Base-by-base conservation (phyloP, 495 filamentous ascomycete genomes). In the Penicillium pancosmium region DNA sequence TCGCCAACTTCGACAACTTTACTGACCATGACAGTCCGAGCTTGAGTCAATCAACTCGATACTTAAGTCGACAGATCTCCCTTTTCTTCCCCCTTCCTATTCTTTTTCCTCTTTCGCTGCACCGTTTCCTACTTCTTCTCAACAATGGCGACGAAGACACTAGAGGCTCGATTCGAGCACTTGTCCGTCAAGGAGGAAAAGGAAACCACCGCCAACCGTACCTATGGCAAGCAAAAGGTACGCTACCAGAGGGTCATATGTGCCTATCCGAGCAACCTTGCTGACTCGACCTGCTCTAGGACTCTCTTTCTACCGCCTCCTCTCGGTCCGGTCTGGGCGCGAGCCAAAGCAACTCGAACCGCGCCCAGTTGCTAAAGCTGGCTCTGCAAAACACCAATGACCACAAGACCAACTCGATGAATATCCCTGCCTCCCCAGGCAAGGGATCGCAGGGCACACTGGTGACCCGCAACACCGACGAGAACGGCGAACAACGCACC, bases 161-260 rank as follows among this genome's bases (percentile, higher is more conserved):
- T 96, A 13, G 91, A 96, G 69, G 77, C 89, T 77, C 88, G 89
- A 51, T 88, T 96, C 67, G 91, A 92, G 83, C 86, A 84, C 62
- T 77, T 94, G 70, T 86, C 90, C 16, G 87, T 96, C 36, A 89
- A 87, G 62, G 91, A 92, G 66, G 91, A 93, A 66, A 91, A 90
- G 62, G 88, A 90, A 7, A 74, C 73, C 43, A 70, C 73, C 36
- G 77, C 71, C 46, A 74, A 68, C 34, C 75, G 78, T 13, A 46
- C 68, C 31, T 85, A 86, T 62, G 77, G 80, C 44, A 93, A 92
- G 72, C 73, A 83, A 25, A 93, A 93, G 85, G 90, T 91, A 74
- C 25, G 9, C 0, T 12, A 19, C 16, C 9, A 40, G 11, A 27
- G 9, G 9, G 13, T 48, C 21, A 12, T 48, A 23, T 7, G 2